phyloP scores from a whole-genome alignment of 1,139 yeast genomes.

The Suhomyces kunorum region DNA sequence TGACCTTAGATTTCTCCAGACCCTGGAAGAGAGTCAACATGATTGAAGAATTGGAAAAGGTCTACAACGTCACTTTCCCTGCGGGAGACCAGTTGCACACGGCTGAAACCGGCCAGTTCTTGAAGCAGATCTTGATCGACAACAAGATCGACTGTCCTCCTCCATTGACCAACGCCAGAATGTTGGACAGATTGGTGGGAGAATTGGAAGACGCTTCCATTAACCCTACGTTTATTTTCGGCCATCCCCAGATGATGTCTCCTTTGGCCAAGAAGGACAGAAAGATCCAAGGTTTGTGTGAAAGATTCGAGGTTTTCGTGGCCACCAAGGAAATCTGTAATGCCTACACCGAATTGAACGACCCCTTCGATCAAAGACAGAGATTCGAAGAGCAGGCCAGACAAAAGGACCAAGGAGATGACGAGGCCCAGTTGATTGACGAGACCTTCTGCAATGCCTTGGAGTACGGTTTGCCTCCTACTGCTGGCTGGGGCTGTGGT shows the following conservation, averaged over 20 bases:
- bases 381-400: conserved; percentile 98
- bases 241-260: conserved; percentile 99
- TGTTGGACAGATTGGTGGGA: conserved; percentile 97
- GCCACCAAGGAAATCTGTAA: conserved; percentile 98
- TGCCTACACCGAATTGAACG: conserved; percentile 98
- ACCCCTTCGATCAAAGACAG: conserved; percentile 96
- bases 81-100: conserved; percentile 94
- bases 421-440: conserved; percentile 95
- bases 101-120: conserved; percentile 87
- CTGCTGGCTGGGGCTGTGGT: conserved; percentile 99
- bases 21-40: conserved; percentile 99
- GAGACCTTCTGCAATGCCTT: conserved; percentile 97
- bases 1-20: conserved; percentile 84
- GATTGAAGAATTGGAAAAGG: conserved; percentile 93
- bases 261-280: conserved; percentile 98
- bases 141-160: conserved; percentile 91
- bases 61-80: conserved; percentile 87
- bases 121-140: conserved; percentile 75
- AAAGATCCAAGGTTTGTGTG: conserved; percentile 90
- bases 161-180: conserved; percentile 96
- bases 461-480: conserved; percentile 98
- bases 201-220: conserved; percentile 89
- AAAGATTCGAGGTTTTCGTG: conserved; percentile 96
- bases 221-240: conserved; percentile 96
- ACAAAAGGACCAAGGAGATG: conserved; percentile 99